Evolutionary conservation across 2,329 filamentous ascomycete genomes (phyloP), one percentile per base, ranked within the genome.

Genomic region (Cladosporium sp.): DNA sequence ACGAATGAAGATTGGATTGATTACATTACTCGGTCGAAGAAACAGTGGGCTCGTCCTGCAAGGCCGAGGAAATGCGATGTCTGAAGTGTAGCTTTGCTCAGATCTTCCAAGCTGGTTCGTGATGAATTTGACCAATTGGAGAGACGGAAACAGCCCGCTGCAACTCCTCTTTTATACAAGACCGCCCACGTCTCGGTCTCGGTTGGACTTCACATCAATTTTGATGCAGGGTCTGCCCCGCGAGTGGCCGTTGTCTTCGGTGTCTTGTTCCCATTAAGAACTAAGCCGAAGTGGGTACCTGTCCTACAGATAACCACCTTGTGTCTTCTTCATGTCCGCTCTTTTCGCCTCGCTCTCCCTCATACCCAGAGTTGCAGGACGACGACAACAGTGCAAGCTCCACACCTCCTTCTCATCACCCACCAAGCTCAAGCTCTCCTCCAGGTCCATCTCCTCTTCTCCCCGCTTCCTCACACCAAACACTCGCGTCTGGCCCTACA

Each of bases 401-500:
- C 8, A 8, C 1, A 52, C 40, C 59, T 14, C 59, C 28, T 52
- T 40, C 44, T 28, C 12, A 28, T 28, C 12, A 28, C 29, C 29
- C 59, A 28, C 44, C 49, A 8, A 46, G 12, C 31, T 11, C 33
- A 16, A 40, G 40, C 40, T 21, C 12, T 35, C 28, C 49, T 29
- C 44, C 33, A 44, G 61, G 33, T 1, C 61, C 1, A n/a, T 50
- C 50, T 40, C 14, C 49, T 31, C 61, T 10, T 16, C 35, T 26
- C 21, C 35, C 50, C 62, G 44, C 31, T 21, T 26, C 31, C 31
- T 60, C 46, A 37, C 62, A 26, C 14, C 55, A 65, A 65, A 65
- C 40, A 29, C 61, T 40, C 61, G 56, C 62, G 67, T 63, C 55
- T 83, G 81, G 81, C 81, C 81, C 0, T 82, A 83, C 71, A 75